Evolutionary conservation across 1,139 yeast species (phyloP), one percentile per base, ranked within the genome.

Genomic region (Candida sp.): DNA sequence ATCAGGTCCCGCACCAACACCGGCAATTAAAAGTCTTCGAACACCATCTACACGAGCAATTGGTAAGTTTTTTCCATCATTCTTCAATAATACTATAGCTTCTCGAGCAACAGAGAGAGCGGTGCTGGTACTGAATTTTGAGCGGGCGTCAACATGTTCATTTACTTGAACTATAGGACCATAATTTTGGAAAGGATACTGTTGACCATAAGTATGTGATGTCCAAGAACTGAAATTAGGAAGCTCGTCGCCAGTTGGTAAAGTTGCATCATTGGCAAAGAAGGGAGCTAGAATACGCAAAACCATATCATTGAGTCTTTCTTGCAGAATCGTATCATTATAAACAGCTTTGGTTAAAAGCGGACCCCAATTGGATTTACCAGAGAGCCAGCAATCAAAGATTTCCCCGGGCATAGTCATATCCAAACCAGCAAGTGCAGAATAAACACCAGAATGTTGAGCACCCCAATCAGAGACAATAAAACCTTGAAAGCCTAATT

Each of bases 381-480:
- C 84, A 15, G 78, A 68, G 33, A 75, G 63, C 78, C 81, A 75
- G 42, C 72, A 77, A 45, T 75, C 76, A 48, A 71, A 71, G 1
- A 74, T 65, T 46, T 79, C 82, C 25, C 85, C 86, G 0, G 87
- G 87, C 87, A 82, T 81, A 5, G 77, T 68, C 84, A 82, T 79
- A 60, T 82, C 87, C 36, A 80, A 61, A 1, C 88, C 88, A 2
- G 85, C 75, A 25, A 79, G 60, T 1, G 79, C 81, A 1, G 84
- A 71, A 43, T 71, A 70, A 5, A 81, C 79, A 6, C 87, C 87
- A 15, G 77, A 60, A 49, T 77, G 81, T 47, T 77, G 81, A 4
- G 84, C 87, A 22, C 80, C 81, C 86, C 87, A 81, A 54, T 82
- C 87, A 29, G 84, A 74, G 44, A 81, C 74, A 5, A 82, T 82